Evolutionary conservation across 768 basidiomycete species (phyloP), one percentile per base, ranked within the genome.

Genomic region (Suillus subaureus): DNA sequence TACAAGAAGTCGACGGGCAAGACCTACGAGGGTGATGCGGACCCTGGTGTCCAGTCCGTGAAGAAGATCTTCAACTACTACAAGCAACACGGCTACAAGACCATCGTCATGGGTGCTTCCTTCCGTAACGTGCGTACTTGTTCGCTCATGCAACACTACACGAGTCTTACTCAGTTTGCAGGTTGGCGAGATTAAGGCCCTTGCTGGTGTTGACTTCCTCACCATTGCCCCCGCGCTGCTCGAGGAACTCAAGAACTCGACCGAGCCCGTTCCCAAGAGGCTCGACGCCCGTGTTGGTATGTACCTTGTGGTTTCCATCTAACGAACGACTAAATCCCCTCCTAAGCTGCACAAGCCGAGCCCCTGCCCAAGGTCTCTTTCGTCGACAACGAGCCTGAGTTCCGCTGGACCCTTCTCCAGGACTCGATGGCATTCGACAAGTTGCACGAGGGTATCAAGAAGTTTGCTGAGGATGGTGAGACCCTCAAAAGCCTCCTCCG

Each of bases 31-130:
- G 95, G 94, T 61, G 94, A 93, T 69, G 87, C 89, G 55, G 97
- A 99, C 83, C 97, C 97, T 13, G 97, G 97, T 83, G 97, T 99
- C 72, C 79, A 89, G 79, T 96, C 93, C 49, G 97, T 99, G 68
- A 91, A 93, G 84, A 92, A 86, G 81, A 99, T 99, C 84, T 99
- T 91, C 89, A 93, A 97, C 85, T 99, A 96, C 81, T 99, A 99
- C 89, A 99, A 98, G 87, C 96, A 97, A 78, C 88, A 99, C 81
- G 86, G 87, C 66, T 99, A 99, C 88, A 94, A 96, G 74, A 99
- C 97, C 72, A 98, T 99, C 80, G 97, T 99, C 79, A 98, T 99
- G 97, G 97, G 97, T 76, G 97, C 97, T 66, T 97, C 95, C 39
- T 98, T 99, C 96, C 93, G 97, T 77, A 99, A 98, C 84, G 90